Percentiles rank a stretch among this genome's conserved stretches.
These are phyloP conservation scores for Insectozyma bohioensis DNA, from an alignment of 1,139 yeast species.

Conservation along the genomic window DNA sequence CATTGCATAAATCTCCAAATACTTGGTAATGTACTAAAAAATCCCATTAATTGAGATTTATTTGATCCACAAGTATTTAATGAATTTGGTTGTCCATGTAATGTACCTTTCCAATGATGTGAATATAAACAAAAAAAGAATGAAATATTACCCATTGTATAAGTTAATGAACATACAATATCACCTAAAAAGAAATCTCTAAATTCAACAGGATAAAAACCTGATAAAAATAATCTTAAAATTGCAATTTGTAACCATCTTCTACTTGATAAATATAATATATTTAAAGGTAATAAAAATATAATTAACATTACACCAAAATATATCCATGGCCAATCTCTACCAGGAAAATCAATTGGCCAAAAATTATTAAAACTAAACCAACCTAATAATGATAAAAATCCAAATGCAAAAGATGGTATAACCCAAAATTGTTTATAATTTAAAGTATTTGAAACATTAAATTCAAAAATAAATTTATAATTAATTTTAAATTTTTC, in stretches of 20 bases:
- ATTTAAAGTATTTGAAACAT: slow-evolving; percentile 68
- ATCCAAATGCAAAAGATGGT: slow-evolving; percentile 58
- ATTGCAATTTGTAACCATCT: slow-evolving; percentile 74
- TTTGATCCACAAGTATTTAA: slow-evolving; percentile 69
- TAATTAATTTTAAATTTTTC: slow-evolving; percentile 75
- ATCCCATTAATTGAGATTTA: slow-evolving; percentile 75
- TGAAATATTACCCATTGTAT: slow-evolving; percentile 81
- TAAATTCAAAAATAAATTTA: slow-evolving; percentile 88
- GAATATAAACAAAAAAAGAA: slow-evolving; percentile 83
- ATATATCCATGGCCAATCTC: slow-evolving; percentile 81
- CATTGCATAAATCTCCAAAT: slow-evolving; percentile 92
- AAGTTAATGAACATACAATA: slow-evolving; percentile 82
- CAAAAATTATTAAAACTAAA: slow-evolving; percentile 72
- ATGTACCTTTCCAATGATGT: slow-evolving; percentile 59
- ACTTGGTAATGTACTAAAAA: slow-evolving; percentile 79
- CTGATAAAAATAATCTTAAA: slow-evolving; percentile 75
- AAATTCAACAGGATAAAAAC: slow-evolving; percentile 92
- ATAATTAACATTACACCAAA: slow-evolving; percentile 52
- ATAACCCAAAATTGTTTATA: slow-evolving; percentile 62
- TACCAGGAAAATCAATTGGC: slow-evolving; percentile 59
- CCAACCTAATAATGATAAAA: slow-evolving; percentile 66
- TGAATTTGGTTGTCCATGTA: slow-evolving; percentile 34
- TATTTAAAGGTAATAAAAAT: slow-evolving; percentile 64
- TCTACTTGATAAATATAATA: slow-evolving; percentile 54
- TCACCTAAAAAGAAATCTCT: slow-evolving; percentile 93